A percentile compares a stretch with the other conserved stretches of the same genome.
These are phyloP conservation scores for Globisporangium recalcitrans DNA, from an alignment of 352 stramenopile genomes.

Conservation along the genomic window DNA sequence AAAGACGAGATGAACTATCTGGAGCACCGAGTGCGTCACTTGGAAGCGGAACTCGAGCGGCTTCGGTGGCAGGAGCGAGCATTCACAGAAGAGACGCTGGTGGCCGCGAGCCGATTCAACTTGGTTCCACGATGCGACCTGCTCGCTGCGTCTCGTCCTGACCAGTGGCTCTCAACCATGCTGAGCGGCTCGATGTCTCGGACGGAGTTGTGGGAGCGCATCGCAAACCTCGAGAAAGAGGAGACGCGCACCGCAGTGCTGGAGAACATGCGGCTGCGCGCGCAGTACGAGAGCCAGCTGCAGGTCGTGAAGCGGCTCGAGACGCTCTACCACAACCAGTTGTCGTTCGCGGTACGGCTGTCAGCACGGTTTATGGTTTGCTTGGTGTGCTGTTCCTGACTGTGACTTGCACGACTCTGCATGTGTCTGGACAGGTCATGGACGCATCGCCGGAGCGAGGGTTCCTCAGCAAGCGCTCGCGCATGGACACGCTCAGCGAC, in stretches of 20 bases:
- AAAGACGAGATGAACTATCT: slow-evolving; percentile 30
- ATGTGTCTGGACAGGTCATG: neutral
- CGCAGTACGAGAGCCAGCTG: slow-evolving; percentile 31
- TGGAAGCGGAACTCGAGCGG: slow-evolving; percentile 23
- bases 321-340: slow-evolving; percentile 23
- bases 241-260: slow-evolving; percentile 23
- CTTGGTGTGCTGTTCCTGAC: no score
- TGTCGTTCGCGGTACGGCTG: neutral
- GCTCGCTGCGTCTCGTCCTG: neutral
- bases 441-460: neutral
- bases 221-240: slow-evolving; percentile 25
- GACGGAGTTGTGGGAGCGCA: slow-evolving; percentile 24
- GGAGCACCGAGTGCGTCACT: slow-evolving; percentile 12
- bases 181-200: neutral
- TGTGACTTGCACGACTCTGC: no score
- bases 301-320: slow-evolving; percentile 31
- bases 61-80: slow-evolving; percentile 20
- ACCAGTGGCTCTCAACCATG: slow-evolving; percentile 5
- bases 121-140: slow-evolving; percentile 14
- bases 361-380: no score
- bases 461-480: slow-evolving; percentile 4
- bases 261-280: slow-evolving; percentile 30
- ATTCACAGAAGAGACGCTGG: slow-evolving; percentile 21
- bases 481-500: neutral
- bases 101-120: slow-evolving; percentile 26